Percentiles rank a stretch among this genome's conserved stretches.
Conservation (phyloP, 768 basidiomycete species). For the Boletus huronensis region DNA sequence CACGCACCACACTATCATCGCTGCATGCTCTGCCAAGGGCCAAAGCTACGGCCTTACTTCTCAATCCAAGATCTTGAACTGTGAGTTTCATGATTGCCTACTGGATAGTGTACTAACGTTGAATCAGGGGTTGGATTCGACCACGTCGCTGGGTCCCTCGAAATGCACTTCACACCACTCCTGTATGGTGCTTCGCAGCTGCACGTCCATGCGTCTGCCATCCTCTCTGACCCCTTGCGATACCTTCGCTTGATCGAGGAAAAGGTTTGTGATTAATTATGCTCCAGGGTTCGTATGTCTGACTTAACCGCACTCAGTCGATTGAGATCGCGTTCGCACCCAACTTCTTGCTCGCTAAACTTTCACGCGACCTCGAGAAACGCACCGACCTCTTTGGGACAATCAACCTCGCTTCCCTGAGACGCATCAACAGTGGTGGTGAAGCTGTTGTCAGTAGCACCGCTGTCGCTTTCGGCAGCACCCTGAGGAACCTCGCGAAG, state of each 20-base stretch:
- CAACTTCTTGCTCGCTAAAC: conserved; percentile 41
- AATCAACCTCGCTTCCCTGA: conserved; percentile 35
- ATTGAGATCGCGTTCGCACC: conserved; percentile 36
- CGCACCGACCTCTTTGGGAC: conserved; percentile 22
- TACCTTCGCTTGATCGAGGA: conserved; percentile 34
- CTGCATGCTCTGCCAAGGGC: conserved; percentile 34
- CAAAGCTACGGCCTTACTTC: conserved; percentile 34
- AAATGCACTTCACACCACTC: conserved; percentile 40
- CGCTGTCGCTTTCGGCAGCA: conserved; percentile 36
- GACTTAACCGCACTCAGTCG: conserved; percentile 19
- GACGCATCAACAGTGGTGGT: conserved; percentile 40
- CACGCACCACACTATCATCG: conserved; percentile 37
- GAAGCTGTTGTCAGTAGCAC: conserved; percentile 40
- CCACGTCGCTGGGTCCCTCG: conserved; percentile 43
- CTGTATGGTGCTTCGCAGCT: conserved; percentile 29
- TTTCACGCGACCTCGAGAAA: conserved; percentile 32
- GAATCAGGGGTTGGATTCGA: conserved; percentile 41
- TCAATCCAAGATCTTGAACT: conserved; percentile 38
- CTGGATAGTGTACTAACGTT: neutral
- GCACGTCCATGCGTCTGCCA: conserved; percentile 21
- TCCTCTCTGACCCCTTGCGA: conserved; percentile 24
- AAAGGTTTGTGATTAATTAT: conserved; percentile 28
- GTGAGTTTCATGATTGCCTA: conserved; percentile 15
- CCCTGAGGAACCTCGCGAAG: conserved; percentile 27
- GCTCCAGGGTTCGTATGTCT: neutral